Conservation (phyloP, 192 early-diverging fungal species). For the Linnemannia elongata region DNA sequence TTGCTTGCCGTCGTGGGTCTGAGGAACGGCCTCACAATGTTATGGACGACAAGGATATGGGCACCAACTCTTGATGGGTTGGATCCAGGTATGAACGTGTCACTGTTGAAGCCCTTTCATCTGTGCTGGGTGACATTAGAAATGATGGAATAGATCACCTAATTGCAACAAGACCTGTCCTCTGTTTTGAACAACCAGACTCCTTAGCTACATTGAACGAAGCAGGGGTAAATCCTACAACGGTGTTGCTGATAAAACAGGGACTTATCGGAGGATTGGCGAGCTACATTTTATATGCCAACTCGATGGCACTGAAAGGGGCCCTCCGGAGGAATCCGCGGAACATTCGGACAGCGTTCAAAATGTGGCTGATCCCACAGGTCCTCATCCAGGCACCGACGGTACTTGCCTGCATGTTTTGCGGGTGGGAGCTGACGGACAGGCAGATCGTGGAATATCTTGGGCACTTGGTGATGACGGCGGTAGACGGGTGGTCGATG, state of each 20-base stretch:
- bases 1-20: not conserved
- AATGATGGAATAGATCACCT: too few relatives aligned
- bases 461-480: not conserved
- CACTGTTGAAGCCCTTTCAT: too few relatives aligned
- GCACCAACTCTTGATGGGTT: too few relatives aligned
- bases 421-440: not conserved
- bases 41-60: too few relatives aligned
- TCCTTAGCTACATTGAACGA: not conserved
- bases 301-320: not conserved
- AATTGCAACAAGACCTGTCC: too few relatives aligned
- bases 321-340: not conserved
- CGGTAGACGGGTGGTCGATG: not conserved
- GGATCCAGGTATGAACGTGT: too few relatives aligned
- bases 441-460: not conserved
- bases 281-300: not conserved
- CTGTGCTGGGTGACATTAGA: too few relatives aligned
- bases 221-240: not conserved
- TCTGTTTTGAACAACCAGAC: too few relatives aligned
- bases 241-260: not conserved
- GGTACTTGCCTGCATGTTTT: not conserved
- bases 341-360: not conserved
- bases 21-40: not conserved
- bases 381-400: not conserved
- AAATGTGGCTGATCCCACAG: not conserved
- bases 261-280: not conserved